Base-by-base conservation (phyloP, 2,329 filamentous ascomycete species). In the Clonostachys rosea region DNA sequence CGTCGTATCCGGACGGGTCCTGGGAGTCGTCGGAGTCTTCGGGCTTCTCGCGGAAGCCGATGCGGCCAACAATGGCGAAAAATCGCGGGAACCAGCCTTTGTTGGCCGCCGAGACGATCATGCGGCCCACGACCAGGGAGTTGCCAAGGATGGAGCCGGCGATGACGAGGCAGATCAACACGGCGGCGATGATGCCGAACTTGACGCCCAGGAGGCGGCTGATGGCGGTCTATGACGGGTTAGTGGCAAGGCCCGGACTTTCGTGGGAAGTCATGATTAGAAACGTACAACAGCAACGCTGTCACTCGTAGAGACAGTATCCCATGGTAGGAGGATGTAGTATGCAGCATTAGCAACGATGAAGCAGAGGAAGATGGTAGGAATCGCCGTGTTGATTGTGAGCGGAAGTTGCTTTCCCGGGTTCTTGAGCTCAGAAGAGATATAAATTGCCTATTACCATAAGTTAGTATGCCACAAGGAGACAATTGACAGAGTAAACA, bases 141-240 rank as follows among this genome's bases (percentile, higher is more conserved):
- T 84, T 85, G 20, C 79, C 78, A 0, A 83, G 74, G 0, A 85
- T 66, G 1, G 81, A 82, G 2, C 81, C 81, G 1, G 78, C 79
- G 5, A 83, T 80, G 0, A 83, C 81, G 0, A 83, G 60, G 50
- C 78, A 82, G 39, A 85, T 78, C 2, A 84, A 59, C 0, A 76
- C 54, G 2, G 81, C 80, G 3, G 80, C 72, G 0, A 75, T 51
- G 37, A 81, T 70, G 5, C 79, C 81, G 43, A 76, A 75, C 0
- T 61, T 69, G 0, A 65, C 68, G 3, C 81, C 81, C 2, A 84
- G 57, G 2, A 84, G 73, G 42, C 66, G 72, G 18, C 66, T 78
- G 54, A 76, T 78, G 16, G 69, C 81, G 5, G 81, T 81, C n/a
- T n/a, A n/a, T n/a, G n/a, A n/a, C n/a, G n/a, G n/a, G n/a, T n/a